phyloP scores from a whole-genome alignment of 2,329 filamentous ascomycete genomes.

The Trichoderma lentiforme region DNA sequence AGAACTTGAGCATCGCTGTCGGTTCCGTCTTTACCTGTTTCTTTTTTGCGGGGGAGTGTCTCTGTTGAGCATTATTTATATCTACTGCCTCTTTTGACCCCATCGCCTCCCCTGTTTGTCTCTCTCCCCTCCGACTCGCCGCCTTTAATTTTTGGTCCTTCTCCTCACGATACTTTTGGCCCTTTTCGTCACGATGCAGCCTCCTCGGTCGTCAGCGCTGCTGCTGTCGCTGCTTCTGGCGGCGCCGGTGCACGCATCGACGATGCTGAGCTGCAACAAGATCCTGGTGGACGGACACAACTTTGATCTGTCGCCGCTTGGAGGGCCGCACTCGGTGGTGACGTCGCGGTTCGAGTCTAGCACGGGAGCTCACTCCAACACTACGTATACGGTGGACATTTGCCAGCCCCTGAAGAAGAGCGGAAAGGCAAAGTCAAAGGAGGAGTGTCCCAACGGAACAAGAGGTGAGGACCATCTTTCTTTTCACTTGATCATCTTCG shows the following conservation, averaged over 20 bases:
- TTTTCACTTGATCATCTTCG: not conserved
- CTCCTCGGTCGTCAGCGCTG: conserved; percentile 36
- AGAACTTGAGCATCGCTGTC: not conserved
- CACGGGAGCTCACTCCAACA: conserved; percentile 57
- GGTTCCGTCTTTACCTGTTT: not conserved
- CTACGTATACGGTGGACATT: conserved; percentile 77
- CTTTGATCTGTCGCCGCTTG: conserved; percentile 63
- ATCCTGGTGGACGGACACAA: conserved; percentile 55
- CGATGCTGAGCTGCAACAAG: conserved; percentile 60
- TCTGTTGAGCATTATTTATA: not conserved
- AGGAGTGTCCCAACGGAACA: conserved; percentile 67
- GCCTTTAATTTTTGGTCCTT: not conserved
- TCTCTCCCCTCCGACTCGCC: not conserved
- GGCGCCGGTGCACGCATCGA: conserved; percentile 37
- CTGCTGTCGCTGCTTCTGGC: conserved; percentile 38
- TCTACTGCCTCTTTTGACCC: not conserved
- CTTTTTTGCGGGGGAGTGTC: not conserved
- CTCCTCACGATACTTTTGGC: conserved; percentile 24
- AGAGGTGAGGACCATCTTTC: conserved; percentile 53
- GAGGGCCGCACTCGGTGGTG: conserved; percentile 67
- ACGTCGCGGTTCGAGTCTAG: conserved; percentile 52
- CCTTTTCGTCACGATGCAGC: conserved; percentile 37
- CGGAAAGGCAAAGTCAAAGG: conserved; percentile 50
- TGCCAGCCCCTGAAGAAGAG: conserved; percentile 65
- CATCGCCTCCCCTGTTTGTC: not conserved